Percentiles rank a stretch among this genome's conserved stretches.
phyloP scores from a whole-genome alignment of 805 yeast genomes.

The Metschnikowia anglica region DNA sequence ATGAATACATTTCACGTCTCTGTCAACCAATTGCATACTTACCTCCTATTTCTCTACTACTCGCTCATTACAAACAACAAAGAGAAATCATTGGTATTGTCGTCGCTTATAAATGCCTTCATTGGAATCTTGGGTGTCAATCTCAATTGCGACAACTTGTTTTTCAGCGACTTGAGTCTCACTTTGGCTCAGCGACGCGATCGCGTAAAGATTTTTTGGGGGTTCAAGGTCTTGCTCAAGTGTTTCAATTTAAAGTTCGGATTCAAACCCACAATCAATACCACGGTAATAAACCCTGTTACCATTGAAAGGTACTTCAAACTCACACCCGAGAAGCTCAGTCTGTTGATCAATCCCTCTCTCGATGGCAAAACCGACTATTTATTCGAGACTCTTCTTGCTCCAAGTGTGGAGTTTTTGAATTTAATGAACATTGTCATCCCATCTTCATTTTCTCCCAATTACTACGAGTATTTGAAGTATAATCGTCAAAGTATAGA shows the following conservation, averaged over 20 bases:
- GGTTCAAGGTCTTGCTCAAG: conserved; percentile 43
- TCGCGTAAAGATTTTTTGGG: conserved; percentile 47
- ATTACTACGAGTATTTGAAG: conserved; percentile 42
- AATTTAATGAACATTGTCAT: conserved; percentile 44
- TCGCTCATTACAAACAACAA: conserved; percentile 44
- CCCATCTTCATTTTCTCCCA: conserved; percentile 47
- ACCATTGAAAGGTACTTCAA: conserved; percentile 46
- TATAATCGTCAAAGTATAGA: conserved; percentile 23
- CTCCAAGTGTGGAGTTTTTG: conserved; percentile 44
- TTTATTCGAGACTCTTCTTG: conserved; percentile 36
- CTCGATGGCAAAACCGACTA: conserved; percentile 25
- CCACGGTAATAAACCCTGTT: conserved; percentile 48
- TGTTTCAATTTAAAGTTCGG: conserved; percentile 46
- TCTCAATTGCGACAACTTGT: conserved; percentile 39
- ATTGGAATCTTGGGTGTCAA: conserved; percentile 45
- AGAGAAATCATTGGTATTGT: conserved; percentile 38
- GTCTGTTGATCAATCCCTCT: conserved; percentile 29
- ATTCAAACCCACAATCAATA: conserved; percentile 45
- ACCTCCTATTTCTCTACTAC: conserved; percentile 48
- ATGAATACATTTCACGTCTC: conserved; percentile 50
- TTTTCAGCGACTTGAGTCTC: conserved; percentile 48
- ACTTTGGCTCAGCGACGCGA: conserved; percentile 36
- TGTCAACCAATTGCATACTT: conserved; percentile 49
- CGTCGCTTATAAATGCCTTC: conserved; percentile 41
- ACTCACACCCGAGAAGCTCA: conserved; percentile 44